Evolutionary conservation across 2,329 filamentous ascomycete genomes (phyloP), one percentile per base, ranked within the genome.

Genomic region (Trichoderma koningiopsis): DNA sequence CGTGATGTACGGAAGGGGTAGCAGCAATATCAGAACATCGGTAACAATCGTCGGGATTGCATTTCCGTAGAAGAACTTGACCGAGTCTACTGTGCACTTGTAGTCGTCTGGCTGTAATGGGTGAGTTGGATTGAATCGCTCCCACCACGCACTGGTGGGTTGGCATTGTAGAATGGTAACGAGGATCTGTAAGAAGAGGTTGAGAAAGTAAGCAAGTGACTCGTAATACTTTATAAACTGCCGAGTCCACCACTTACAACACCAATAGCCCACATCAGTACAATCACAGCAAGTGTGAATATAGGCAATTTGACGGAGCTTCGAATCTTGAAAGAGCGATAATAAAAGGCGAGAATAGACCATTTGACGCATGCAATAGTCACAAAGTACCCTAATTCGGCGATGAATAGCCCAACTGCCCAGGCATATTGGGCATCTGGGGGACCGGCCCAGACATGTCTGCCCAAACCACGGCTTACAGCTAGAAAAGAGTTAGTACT

Each of bases 1-100:
- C 59, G 72, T 76, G 14, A 79, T 71, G 29, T 76, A 73, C 2
- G 75, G 76, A 1, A 77, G 67, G 1, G 78, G 78, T 1, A 79
- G 65, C 1, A 70, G 22, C 16, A 79, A 71, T 22, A 78, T 75
- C 11, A 76, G 22, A 1, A 75, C 53, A 33, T 79, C 76, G 2
- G 74, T 75, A 4, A 74, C 68, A 22, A 78, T 75, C 52, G 75
- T 76, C 1, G 75, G 73, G 10, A 77, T 72, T 2, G 74, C 72
- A 57, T 77, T 78, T 2, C 71, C 72, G 56, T 74, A 75, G 58
- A 77, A 77, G 66, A 77, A 76, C 4, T 71, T 71, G 31, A 53
- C 71, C 6, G 71, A 49, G 13, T 73, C 58, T 6, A 77, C 69
- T 58, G 59, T 56, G 22, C 73, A 76, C 10, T 31, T 27, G 49